These are phyloP conservation scores for Amorphotheca resinae DNA, from an alignment of 495 filamentous ascomycete species.

Conservation along the genomic window DNA sequence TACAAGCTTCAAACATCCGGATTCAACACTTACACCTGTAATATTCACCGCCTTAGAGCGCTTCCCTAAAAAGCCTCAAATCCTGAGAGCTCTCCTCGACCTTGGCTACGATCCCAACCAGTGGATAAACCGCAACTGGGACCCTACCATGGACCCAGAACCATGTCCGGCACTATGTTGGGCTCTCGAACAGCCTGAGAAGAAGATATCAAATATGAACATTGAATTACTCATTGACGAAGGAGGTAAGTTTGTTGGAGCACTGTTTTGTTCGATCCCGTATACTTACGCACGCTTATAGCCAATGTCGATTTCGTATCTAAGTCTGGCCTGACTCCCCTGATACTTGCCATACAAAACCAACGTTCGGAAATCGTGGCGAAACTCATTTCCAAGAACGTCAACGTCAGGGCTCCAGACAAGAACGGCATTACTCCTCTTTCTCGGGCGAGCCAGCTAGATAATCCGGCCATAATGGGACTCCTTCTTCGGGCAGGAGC, in stretches of 20 bases:
- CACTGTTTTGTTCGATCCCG: neutral
- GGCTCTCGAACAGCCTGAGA: neutral
- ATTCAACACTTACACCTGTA: neutral
- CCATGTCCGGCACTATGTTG: neutral
- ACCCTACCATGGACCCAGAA: neutral
- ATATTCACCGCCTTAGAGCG: neutral
- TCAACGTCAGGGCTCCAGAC: conserved; percentile 8
- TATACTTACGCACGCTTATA: neutral
- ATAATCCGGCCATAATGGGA: conserved; percentile 12
- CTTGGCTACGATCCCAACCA: neutral
- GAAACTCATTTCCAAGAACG: neutral
- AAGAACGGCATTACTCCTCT: conserved; percentile 6
- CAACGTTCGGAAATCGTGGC: neutral
- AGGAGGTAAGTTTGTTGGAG: conserved; percentile 1
- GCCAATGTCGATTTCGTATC: conserved; percentile 1
- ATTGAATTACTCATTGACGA: conserved; percentile 1
- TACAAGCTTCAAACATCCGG: neutral
- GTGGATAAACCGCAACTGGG: neutral
- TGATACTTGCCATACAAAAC: conserved; percentile 7
- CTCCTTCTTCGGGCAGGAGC: conserved; percentile 5
- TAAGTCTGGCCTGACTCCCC: neutral
- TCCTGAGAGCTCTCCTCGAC: neutral
- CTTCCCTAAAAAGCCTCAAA: neutral
- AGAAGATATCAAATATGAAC: neutral
- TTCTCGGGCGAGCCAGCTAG: conserved; percentile 4